Evolutionary conservation across 129 eudicot species (phyloP).

Genomic region (Artemisia tridentata): DNA sequence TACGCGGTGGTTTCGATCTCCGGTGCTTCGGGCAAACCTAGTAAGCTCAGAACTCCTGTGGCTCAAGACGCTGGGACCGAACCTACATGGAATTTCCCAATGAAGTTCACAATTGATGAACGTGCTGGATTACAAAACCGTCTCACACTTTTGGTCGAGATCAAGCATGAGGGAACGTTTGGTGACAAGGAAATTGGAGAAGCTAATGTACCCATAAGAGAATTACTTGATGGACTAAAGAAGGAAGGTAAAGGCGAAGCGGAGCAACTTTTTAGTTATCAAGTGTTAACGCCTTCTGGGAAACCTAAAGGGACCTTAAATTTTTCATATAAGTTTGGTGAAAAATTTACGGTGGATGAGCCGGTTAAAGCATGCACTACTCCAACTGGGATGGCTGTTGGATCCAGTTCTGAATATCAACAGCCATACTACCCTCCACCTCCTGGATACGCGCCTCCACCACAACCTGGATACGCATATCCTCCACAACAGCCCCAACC

Average conservation of each 20-base stretch:
- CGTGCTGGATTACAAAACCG: conserved; percentile 40
- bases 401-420: conserved; percentile 37
- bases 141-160: conserved; percentile 38
- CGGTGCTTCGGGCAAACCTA: conserved; percentile 39
- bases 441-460: conserved; percentile 33
- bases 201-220: conserved; percentile 49
- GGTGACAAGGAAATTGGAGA: conserved; percentile 63
- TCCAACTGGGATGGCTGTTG: conserved; percentile 30
- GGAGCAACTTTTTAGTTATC: conserved; percentile 44
- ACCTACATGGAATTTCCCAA: conserved; percentile 71
- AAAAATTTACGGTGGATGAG: conserved; percentile 23
- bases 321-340: conserved; percentile 52
- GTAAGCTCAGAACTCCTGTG: conserved; percentile 43
- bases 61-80: conserved; percentile 43
- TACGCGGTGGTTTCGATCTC: conserved; percentile 58
- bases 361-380: conserved; percentile 33
- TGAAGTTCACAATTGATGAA: conserved; percentile 58
- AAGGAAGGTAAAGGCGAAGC: conserved; percentile 18
- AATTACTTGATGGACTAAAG: conserved; percentile 29
- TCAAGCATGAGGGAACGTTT: conserved; percentile 45
- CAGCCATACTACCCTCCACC: conserved; percentile 26
- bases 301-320: conserved; percentile 49
- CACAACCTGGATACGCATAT: conserved; percentile 24
- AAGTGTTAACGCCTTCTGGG: conserved; percentile 51
- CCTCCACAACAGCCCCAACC: conserved; percentile 31